These are phyloP conservation scores for Calonectria crousiana DNA, from an alignment of 2,329 filamentous ascomycete genomes.

Conservation along the genomic window DNA sequence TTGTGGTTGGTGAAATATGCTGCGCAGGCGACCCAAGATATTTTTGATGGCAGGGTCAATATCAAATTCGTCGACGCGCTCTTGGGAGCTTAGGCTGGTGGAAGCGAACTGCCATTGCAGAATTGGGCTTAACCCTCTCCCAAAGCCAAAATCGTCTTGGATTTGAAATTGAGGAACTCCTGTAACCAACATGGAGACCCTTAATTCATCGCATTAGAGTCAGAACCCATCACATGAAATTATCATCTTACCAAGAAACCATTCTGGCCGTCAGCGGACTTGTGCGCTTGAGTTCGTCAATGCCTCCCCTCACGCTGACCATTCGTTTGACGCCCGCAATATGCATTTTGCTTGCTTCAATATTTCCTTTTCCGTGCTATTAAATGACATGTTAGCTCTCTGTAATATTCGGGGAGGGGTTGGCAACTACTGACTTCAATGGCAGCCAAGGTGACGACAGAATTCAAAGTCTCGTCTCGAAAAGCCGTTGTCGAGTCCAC, in stretches of 20 bases:
- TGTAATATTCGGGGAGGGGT: not conserved
- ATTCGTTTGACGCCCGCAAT: constrained; percentile 63
- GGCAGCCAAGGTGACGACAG: constrained; percentile 68
- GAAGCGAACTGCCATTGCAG: constrained; percentile 59
- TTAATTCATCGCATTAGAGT: constrained; percentile 38
- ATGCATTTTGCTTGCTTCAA: constrained; percentile 58
- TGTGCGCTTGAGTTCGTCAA: constrained; percentile 58
- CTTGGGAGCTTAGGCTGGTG: constrained; percentile 3
- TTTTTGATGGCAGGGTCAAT: constrained; percentile 51
- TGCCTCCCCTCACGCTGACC: constrained; percentile 63
- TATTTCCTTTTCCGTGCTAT: constrained; percentile 67
- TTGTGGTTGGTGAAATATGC: constrained; percentile 53
- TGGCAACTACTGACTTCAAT: constrained; percentile 61
- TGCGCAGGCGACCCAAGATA: constrained; percentile 57
- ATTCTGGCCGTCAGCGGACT: constrained; percentile 68
- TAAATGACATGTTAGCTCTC: not conserved
- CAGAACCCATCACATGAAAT: not conserved
- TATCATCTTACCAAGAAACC: constrained; percentile 61
- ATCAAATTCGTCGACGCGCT: constrained; percentile 36
- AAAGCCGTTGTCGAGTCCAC: constrained; percentile 59
- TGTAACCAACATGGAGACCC: constrained; percentile 70
- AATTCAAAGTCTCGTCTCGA: constrained; percentile 68
- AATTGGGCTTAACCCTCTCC: constrained; percentile 62
- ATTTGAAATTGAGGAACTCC: constrained; percentile 64
- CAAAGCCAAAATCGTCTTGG: constrained; percentile 62